Conservation (phyloP, 768 basidiomycete species). For the Auriculariales sp. region DNA sequence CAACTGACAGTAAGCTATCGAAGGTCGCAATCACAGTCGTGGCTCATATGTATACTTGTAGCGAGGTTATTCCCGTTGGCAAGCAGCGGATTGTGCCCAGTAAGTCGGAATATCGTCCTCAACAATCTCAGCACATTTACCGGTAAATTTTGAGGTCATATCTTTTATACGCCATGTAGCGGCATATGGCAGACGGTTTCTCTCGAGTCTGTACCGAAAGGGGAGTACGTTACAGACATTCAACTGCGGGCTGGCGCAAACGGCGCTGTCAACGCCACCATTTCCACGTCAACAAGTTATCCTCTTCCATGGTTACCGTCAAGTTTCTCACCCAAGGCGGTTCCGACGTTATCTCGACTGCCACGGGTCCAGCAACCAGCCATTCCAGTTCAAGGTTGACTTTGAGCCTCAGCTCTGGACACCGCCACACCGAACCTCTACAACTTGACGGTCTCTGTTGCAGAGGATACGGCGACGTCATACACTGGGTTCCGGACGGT, state of each 20-base stretch:
- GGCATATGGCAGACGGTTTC: conserved; percentile 1
- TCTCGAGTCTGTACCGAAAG: not conserved
- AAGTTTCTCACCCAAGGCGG: not conserved
- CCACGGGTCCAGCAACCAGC: not conserved
- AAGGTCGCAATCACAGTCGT: too few species aligned
- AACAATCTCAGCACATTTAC: too few species aligned
- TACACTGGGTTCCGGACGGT: not conserved
- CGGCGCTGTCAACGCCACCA: not conserved
- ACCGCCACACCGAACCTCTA: not conserved
- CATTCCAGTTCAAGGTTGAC: conserved; percentile 1
- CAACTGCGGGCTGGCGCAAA: not conserved
- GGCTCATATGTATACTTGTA: too few species aligned
- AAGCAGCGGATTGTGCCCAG: not conserved
- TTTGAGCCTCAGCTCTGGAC: not conserved
- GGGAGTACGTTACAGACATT: not conserved
- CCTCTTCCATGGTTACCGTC: not conserved
- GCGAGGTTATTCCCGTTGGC: not conserved
- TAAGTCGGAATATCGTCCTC: too few species aligned
- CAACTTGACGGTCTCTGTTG: not conserved
- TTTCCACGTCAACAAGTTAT: not conserved
- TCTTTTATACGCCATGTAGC: not conserved
- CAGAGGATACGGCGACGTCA: not conserved
- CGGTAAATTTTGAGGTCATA: too few species aligned
- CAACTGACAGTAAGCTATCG: too few species aligned
- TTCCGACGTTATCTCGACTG: not conserved